Conservation (phyloP, 352 stramenopile species). For the Aphanomyces astaci region DNA sequence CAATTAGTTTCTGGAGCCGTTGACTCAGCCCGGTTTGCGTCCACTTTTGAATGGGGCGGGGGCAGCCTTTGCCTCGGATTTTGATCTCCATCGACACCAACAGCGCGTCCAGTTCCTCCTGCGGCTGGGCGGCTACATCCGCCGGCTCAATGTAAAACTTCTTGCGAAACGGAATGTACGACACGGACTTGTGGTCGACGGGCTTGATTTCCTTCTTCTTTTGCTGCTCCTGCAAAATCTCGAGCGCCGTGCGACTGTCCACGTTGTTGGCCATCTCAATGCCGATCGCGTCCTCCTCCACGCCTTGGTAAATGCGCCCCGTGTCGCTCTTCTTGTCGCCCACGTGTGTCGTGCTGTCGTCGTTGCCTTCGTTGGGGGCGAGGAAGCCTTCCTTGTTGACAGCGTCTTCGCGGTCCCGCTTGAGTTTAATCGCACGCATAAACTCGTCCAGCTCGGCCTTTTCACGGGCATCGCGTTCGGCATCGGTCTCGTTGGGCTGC, state of each 20-base stretch:
- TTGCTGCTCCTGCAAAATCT: conserved; percentile 86
- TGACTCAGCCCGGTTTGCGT: conserved; percentile 96
- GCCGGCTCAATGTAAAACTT: conserved; percentile 98
- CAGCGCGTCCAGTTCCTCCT: conserved; percentile 73
- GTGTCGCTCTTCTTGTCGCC: conserved; percentile 50
- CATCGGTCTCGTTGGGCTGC: conserved; percentile 36
- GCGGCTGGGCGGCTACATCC: conserved; percentile 84
- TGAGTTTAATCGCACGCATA: conserved; percentile 73
- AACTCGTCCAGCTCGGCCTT: conserved; percentile 79
- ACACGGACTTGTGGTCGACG: conserved; percentile 93
- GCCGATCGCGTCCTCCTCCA: conserved; percentile 76
- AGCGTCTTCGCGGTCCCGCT: conserved; percentile 50
- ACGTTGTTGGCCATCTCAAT: conserved; percentile 61
- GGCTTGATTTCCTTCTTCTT: conserved; percentile 92
- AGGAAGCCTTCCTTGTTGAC: conserved; percentile 19
- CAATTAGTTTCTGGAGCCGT: conserved; percentile 91
- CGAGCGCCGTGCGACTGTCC: conserved; percentile 75
- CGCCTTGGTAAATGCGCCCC: conserved; percentile 73
- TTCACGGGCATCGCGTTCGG: conserved; percentile 65
- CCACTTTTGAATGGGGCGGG: conserved; percentile 94
- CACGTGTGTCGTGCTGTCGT: conserved; percentile 1
- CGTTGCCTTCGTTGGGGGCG: conserved; percentile 17
- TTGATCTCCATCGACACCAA: conserved; percentile 92
- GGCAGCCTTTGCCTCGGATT: conserved; percentile 95
- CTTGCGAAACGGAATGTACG: conserved; percentile 97